phyloP scores from a whole-genome alignment of 805 yeast species.

The Starmerella sp. region DNA sequence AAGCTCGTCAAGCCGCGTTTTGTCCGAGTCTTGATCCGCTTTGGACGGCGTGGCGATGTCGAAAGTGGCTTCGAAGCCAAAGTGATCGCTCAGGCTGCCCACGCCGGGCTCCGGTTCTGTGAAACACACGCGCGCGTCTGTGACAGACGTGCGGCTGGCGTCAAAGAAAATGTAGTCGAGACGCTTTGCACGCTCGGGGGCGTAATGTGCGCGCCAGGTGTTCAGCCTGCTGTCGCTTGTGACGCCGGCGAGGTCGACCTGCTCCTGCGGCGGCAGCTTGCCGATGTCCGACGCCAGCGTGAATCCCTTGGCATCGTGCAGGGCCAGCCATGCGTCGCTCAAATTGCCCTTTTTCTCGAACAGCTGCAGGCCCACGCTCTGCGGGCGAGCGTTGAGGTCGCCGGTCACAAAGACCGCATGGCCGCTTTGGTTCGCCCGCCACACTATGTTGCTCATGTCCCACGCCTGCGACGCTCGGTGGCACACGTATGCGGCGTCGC shows the following conservation, averaged over 20 bases:
- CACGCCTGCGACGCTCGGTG: conserved; percentile 94
- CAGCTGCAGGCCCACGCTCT: conserved; percentile 66
- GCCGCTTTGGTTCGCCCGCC: conserved; percentile 55
- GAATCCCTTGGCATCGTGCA: not conserved
- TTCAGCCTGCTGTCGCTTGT: conserved; percentile 84
- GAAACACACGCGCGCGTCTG: conserved; percentile 60
- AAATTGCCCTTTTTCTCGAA: conserved; percentile 59
- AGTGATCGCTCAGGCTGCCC: conserved; percentile 86
- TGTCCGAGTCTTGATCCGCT: not conserved
- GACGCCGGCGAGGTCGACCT: conserved; percentile 62
- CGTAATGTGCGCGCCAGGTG: conserved; percentile 60
- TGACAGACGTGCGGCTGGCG: conserved; percentile 39
- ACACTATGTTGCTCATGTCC: conserved; percentile 69
- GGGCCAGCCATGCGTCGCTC: conserved; percentile 66
- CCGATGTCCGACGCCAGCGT: conserved; percentile 37
- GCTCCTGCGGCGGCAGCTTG: conserved; percentile 43
- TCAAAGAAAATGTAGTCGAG: conserved; percentile 83
- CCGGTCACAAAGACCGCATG: conserved; percentile 85
- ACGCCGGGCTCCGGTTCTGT: conserved; percentile 54
- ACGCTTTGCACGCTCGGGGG: conserved; percentile 64
- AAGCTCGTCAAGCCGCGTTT: not conserved
- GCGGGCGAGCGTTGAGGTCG: conserved; percentile 83
- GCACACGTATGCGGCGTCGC: conserved; percentile 82
- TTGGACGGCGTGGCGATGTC: not conserved
- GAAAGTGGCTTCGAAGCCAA: conserved; percentile 42